Conservation (phyloP, 1,139 yeast species). For the Geotrichum macrosporum region DNA sequence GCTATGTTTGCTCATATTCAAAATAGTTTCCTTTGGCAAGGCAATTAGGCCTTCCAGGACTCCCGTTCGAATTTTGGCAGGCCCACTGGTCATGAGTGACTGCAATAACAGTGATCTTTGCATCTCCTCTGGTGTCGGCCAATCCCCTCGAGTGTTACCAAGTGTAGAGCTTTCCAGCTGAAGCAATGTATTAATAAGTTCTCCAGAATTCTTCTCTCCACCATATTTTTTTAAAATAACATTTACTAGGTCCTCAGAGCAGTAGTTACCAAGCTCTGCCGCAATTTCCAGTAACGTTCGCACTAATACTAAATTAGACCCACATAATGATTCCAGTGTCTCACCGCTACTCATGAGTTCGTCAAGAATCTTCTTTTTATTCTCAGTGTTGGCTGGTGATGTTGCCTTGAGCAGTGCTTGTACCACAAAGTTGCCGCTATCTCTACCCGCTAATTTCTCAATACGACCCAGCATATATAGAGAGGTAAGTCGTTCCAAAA, state of each 20-base stretch:
- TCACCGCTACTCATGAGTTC: slow-evolving; percentile 55
- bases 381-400: slow-evolving; percentile 47
- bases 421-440: slow-evolving; percentile 79
- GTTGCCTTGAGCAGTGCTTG: slow-evolving; percentile 60
- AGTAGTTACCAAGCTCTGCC: slow-evolving; percentile 49
- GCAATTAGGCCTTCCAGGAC: slow-evolving; percentile 55
- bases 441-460: slow-evolving; percentile 67
- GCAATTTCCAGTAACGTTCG: slow-evolving; percentile 25
- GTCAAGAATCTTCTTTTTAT: slow-evolving; percentile 61
- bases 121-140: slow-evolving; percentile 91
- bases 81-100: slow-evolving; percentile 40
- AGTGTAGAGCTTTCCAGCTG: slow-evolving; percentile 64
- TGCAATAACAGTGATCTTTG: slow-evolving; percentile 73
- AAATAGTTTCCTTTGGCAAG: slow-evolving; percentile 53
- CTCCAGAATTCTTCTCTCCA: slow-evolving; percentile 39
- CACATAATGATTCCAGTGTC: slow-evolving; percentile 25
- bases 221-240: slow-evolving; percentile 56
- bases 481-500: slow-evolving; percentile 64
- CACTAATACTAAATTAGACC: slow-evolving; percentile 63
- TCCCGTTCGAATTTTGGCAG: slow-evolving; percentile 15
- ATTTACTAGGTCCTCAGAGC: slow-evolving; percentile 59
- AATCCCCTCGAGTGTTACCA: slow-evolving; percentile 77
- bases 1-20: slow-evolving; percentile 63
- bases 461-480: slow-evolving; percentile 72
- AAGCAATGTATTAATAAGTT: slow-evolving; percentile 63